Evolutionary conservation across 139 green algal species (phyloP).

Genomic region (Chlorella sp.): DNA sequence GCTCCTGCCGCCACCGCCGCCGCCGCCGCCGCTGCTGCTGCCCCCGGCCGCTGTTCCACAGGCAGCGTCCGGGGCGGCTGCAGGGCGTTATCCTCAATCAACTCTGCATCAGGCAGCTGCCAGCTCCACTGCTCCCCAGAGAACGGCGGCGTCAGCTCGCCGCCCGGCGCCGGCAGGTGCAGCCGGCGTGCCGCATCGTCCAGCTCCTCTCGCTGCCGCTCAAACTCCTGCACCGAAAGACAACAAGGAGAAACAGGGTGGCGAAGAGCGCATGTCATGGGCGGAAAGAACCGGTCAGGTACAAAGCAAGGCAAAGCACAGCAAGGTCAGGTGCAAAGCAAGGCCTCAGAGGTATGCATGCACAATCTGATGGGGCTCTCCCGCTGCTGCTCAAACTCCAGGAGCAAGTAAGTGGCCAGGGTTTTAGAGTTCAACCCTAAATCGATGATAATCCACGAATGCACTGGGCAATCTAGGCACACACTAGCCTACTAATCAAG

Average conservation of each 20-base stretch:
- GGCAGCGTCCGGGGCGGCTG: not conserved
- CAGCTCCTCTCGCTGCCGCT: conserved; percentile 6
- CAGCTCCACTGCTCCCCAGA: not conserved
- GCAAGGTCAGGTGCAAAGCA: no score
- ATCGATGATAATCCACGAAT: no score
- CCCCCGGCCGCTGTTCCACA: not conserved
- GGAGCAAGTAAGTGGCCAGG: no score
- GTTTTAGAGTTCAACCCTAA: no score
- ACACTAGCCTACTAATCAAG: no score
- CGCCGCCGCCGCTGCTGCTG: not conserved
- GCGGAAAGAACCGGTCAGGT: no score
- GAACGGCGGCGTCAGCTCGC: not conserved
- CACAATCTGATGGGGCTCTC: no score
- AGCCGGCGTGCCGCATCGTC: not conserved
- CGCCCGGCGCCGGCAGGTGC: not conserved
- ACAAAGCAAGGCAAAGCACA: no score
- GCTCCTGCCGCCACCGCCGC: not conserved
- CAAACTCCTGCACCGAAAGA: not conserved
- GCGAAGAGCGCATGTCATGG: not conserved
- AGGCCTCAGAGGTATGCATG: no score
- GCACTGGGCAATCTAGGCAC: no score
- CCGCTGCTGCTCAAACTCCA: no score
- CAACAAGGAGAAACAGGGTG: not conserved
- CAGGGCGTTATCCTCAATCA: not conserved
- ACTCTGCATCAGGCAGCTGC: not conserved